phyloP scores from a whole-genome alignment of 2,329 filamentous ascomycete species.

The Aspergillus neotritici region DNA sequence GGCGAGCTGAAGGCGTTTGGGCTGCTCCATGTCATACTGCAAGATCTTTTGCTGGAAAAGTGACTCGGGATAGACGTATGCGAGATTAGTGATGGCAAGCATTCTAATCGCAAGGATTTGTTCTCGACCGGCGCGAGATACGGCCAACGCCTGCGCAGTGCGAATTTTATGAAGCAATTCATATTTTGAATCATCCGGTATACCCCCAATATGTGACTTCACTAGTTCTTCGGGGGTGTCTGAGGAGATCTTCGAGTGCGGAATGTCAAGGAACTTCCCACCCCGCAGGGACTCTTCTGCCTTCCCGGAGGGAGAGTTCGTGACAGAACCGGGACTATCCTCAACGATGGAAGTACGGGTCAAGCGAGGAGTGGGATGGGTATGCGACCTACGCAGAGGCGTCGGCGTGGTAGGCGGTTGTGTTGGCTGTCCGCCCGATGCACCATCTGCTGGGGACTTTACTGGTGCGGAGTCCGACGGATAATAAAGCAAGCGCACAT shows the following conservation, averaged over 20 bases:
- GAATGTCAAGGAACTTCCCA: slow-evolving; percentile 59
- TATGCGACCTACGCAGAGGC: slow-evolving; percentile 64
- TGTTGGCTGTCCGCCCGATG: slow-evolving; percentile 27
- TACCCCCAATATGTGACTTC: slow-evolving; percentile 48
- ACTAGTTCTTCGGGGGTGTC: slow-evolving; percentile 34
- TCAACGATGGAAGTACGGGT: slow-evolving; percentile 41
- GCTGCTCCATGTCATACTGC: slow-evolving; percentile 82
- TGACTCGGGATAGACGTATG: slow-evolving; percentile 77
- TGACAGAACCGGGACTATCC: slow-evolving; percentile 48
- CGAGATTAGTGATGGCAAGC: slow-evolving; percentile 82
- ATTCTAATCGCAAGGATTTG: slow-evolving; percentile 74
- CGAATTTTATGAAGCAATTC: slow-evolving; percentile 80
- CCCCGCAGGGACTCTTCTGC: slow-evolving; percentile 34
- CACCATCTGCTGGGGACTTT: slow-evolving; percentile 29
- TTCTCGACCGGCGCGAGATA: slow-evolving; percentile 61
- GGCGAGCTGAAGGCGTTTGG: slow-evolving; percentile 78
- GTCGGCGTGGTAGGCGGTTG: slow-evolving; percentile 66
- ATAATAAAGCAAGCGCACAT: slow-evolving; percentile 77
- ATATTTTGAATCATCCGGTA: slow-evolving; percentile 70
- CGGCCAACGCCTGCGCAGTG: slow-evolving; percentile 71
- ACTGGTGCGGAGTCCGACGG: slow-evolving; percentile 34
- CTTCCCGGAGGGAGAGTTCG: slow-evolving; percentile 32
- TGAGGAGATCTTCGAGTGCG: slow-evolving; percentile 44
- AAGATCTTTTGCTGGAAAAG: slow-evolving; percentile 82
- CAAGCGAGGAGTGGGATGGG: slow-evolving; percentile 51